Conservation (phyloP, 2,329 filamentous ascomycete species). For the Botryotinia calthae region DNA sequence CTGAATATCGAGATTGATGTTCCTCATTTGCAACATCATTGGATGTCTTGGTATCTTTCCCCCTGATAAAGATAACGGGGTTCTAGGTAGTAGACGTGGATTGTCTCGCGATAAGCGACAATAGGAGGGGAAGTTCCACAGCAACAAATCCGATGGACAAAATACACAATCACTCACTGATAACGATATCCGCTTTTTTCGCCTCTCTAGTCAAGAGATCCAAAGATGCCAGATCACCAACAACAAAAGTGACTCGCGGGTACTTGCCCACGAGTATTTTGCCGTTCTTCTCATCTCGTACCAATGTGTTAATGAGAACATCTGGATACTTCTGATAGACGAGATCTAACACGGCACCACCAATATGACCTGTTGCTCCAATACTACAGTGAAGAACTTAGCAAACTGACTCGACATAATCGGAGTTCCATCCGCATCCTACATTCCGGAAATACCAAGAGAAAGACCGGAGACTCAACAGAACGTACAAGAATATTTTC, state of each 20-base stretch:
- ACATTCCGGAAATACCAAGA: neutral
- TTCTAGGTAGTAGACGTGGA: no score
- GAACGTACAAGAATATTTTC: constrained; percentile 8
- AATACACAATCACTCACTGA: constrained; percentile 14
- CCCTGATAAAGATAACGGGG: neutral
- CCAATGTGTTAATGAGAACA: constrained; percentile 8
- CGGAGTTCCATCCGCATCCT: neutral
- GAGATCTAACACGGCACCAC: constrained; percentile 23
- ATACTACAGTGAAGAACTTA: neutral
- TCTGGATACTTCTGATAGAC: constrained; percentile 6
- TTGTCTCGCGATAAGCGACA: neutral
- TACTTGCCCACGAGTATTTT: constrained; percentile 18
- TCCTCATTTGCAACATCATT: neutral
- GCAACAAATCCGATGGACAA: neutral
- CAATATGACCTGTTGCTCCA: constrained; percentile 27
- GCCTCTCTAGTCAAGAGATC: constrained; percentile 21
- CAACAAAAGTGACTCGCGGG: constrained; percentile 7
- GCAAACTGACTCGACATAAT: neutral
- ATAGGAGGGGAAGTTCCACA: neutral
- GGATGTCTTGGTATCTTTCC: neutral
- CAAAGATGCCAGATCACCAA: constrained; percentile 19
- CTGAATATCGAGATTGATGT: neutral
- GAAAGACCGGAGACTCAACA: neutral
- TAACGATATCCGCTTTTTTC: constrained; percentile 21
- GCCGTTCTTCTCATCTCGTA: constrained; percentile 19